phyloP scores from a whole-genome alignment of 108 stramenopile species.

The Skeletonema menzelii region DNA sequence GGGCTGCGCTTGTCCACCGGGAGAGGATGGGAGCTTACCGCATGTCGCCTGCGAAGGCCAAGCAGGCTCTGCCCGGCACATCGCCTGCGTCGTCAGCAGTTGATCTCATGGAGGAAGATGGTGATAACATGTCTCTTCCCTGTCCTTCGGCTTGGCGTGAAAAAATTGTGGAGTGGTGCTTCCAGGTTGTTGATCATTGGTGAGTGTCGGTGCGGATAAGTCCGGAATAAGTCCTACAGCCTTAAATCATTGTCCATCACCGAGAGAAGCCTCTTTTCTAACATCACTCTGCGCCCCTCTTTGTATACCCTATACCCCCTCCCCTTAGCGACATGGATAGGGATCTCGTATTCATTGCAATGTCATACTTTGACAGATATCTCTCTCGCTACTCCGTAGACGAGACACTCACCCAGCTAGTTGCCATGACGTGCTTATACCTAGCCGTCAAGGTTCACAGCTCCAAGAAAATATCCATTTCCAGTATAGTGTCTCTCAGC shows the following conservation, averaged over 20 bases:
- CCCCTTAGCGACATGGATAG: background rate
- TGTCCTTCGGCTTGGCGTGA: constrained; percentile 8
- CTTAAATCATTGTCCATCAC: background rate
- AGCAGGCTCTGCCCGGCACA: background rate
- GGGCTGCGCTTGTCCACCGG: background rate
- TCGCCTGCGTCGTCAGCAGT: background rate
- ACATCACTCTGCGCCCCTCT: background rate
- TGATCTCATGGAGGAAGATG: background rate
- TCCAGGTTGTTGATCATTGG: constrained; percentile 10
- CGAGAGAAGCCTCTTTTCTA: background rate
- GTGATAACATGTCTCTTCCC: background rate
- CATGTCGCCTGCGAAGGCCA: background rate
- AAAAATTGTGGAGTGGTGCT: constrained; percentile 20
- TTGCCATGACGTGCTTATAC: constrained; percentile 13
- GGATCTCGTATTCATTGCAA: constrained; percentile 6
- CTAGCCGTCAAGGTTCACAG: constrained; percentile 13
- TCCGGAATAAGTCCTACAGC: background rate
- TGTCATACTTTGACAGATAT: constrained; percentile 17
- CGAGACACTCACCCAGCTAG: constrained; percentile 10
- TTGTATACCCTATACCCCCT: background rate
- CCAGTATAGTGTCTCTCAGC: constrained; percentile 1
- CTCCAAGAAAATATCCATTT: background rate
- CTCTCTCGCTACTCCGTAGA: constrained; percentile 7
- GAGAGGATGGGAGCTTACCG: background rate
- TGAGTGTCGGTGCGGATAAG: background rate